These are phyloP conservation scores for Piromyces sp. DNA, from an alignment of 192 early-diverging fungal genomes.

Conservation along the genomic window DNA sequence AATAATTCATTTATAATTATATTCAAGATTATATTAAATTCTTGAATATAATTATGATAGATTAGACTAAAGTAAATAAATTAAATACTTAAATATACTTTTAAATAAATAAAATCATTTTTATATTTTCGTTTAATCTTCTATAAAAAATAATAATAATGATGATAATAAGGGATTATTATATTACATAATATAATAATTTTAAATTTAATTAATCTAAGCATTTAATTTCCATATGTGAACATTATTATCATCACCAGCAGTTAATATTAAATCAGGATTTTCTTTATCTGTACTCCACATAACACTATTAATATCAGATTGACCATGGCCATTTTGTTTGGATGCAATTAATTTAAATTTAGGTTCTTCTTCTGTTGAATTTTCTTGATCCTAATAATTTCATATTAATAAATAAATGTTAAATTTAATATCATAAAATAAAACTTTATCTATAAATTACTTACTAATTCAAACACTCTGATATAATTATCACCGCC, in stretches of 20 bases:
- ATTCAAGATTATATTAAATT: too few species aligned
- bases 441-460: too few species aligned
- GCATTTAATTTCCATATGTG: conserved; percentile 52
- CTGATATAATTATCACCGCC: conserved; percentile 67
- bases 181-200: too few species aligned
- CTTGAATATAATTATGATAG: too few species aligned
- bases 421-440: conserved; percentile 7
- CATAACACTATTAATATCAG: conserved; percentile 75
- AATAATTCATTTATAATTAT: too few species aligned
- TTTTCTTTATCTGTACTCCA: conserved; percentile 59
- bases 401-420: neutral
- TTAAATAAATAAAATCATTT: too few species aligned
- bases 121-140: too few species aligned
- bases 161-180: too few species aligned
- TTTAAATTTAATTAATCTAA: too few species aligned
- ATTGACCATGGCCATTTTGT: conserved; percentile 54
- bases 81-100: too few species aligned
- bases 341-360: neutral
- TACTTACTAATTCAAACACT: conserved; percentile 30
- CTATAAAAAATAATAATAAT: too few species aligned
- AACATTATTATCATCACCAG: conserved; percentile 79
- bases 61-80: too few species aligned
- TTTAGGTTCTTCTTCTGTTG: neutral
- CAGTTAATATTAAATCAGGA: conserved; percentile 56
- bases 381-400: neutral